Conservation (phyloP, 2,329 filamentous ascomycete genomes). For the Cladorrhinum sp. region DNA sequence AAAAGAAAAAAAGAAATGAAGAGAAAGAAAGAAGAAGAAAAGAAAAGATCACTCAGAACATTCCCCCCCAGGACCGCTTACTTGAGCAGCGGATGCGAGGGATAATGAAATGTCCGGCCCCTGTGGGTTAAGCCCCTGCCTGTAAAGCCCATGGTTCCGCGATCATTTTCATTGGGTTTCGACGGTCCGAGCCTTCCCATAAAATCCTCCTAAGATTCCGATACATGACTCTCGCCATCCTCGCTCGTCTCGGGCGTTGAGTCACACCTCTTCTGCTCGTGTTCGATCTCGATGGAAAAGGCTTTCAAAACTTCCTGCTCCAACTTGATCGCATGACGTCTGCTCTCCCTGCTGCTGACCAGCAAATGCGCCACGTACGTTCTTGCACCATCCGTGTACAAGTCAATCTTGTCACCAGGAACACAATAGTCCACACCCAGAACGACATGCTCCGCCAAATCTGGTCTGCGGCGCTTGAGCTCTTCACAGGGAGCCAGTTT, state of each 20-base stretch:
- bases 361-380: conserved; percentile 26
- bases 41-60: too few relatives aligned
- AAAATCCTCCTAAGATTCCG: neutral
- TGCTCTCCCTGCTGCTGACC: conserved; percentile 21
- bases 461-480: conserved; percentile 20
- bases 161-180: too few relatives aligned
- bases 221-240: neutral
- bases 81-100: too few relatives aligned
- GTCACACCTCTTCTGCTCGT: neutral
- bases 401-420: conserved; percentile 18
- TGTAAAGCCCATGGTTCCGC: too few relatives aligned
- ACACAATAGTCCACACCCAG: conserved; percentile 23
- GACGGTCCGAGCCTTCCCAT: too few relatives aligned
- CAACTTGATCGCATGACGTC: conserved; percentile 19
- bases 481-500: conserved; percentile 23
- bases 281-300: conserved; percentile 8
- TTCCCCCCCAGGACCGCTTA: too few relatives aligned
- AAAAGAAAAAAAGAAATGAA: too few relatives aligned
- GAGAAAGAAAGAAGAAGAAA: too few relatives aligned
- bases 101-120: too few relatives aligned
- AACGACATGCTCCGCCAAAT: conserved; percentile 21
- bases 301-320: conserved; percentile 22
- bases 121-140: too few relatives aligned
- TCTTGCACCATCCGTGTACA: conserved; percentile 24
- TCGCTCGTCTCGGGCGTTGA: neutral